Conservation (phyloP, 768 basidiomycete genomes). For the Fibroporia radiculosa region DNA sequence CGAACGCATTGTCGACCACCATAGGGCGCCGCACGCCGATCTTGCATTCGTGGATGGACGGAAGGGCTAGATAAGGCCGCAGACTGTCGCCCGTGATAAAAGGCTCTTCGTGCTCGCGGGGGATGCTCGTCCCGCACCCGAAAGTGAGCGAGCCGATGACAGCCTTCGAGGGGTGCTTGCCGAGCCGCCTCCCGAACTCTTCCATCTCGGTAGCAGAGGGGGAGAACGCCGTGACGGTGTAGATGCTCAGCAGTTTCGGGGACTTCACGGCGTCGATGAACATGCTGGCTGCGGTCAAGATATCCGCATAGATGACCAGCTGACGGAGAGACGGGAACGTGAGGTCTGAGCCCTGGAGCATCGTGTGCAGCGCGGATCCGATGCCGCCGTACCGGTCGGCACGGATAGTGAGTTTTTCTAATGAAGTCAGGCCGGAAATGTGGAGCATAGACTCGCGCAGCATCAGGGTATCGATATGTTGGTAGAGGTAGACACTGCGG, state of each 20-base stretch:
- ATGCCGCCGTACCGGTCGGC: not conserved
- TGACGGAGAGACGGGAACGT: constrained; percentile 6
- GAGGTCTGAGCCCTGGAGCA: not conserved
- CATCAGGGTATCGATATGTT: not conserved
- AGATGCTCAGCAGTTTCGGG: not conserved
- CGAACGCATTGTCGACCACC: constrained; percentile 8
- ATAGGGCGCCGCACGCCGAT: constrained; percentile 7
- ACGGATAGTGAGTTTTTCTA: constrained; percentile 3
- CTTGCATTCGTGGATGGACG: not conserved
- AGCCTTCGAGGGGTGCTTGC: not conserved
- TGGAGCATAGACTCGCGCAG: not conserved
- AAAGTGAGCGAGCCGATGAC: not conserved
- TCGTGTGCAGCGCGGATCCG: not conserved
- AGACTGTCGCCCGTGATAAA: constrained; percentile 3
- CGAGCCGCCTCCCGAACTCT: constrained; percentile 2
- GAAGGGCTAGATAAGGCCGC: constrained; percentile 6
- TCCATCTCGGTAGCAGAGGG: not conserved
- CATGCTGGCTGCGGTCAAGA: not conserved
- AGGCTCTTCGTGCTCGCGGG: not conserved
- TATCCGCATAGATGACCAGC: not conserved
- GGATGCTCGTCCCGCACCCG: not conserved
- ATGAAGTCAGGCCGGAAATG: constrained; percentile 1
- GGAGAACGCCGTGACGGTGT: not conserved
- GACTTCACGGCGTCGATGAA: constrained; percentile 1
- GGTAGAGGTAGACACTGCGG: not conserved